A percentile compares a stretch with the other conserved stretches of the same genome.
These are phyloP conservation scores for Endoconidiophora polonica DNA, from an alignment of 2,329 filamentous ascomycete genomes.

Conservation along the genomic window DNA sequence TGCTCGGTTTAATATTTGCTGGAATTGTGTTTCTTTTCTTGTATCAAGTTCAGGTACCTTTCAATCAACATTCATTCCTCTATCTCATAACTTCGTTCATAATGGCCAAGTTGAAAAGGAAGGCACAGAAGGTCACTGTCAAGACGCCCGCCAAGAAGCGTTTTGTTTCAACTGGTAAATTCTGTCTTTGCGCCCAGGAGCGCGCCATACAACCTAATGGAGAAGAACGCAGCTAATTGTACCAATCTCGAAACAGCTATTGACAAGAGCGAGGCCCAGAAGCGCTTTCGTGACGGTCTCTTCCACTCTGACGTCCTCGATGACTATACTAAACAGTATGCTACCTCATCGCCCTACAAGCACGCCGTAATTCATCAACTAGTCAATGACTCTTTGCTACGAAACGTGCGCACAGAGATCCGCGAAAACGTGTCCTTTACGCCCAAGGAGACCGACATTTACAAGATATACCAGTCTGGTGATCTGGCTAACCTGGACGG, in stretches of 20 bases:
- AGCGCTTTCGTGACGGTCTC: constrained; percentile 48
- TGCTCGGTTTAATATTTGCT: background rate
- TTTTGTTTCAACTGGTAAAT: constrained; percentile 29
- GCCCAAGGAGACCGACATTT: constrained; percentile 97
- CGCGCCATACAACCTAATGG: constrained; percentile 1
- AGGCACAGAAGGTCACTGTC: constrained; percentile 32
- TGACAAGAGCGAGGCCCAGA: constrained; percentile 24
- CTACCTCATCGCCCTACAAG: constrained; percentile 58
- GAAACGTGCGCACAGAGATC: constrained; percentile 76
- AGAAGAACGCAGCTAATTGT: background rate
- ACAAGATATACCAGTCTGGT: constrained; percentile 97
- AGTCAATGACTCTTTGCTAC: constrained; percentile 66
- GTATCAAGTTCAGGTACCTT: background rate
- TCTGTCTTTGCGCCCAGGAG: constrained; percentile 9
- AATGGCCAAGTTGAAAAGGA: constrained; percentile 38
- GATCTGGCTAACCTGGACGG: constrained; percentile 95
- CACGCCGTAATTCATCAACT: constrained; percentile 77
- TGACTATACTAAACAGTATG: constrained; percentile 45
- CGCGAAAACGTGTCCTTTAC: constrained; percentile 85
- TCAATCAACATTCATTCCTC: constrained; percentile 15
- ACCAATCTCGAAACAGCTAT: background rate
- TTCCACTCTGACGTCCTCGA: constrained; percentile 43
- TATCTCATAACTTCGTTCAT: background rate
- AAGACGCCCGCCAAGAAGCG: constrained; percentile 35
- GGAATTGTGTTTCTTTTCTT: constrained; percentile 1